Base-by-base conservation (phyloP, 495 filamentous ascomycete genomes). In the Daldinia decipiens region DNA sequence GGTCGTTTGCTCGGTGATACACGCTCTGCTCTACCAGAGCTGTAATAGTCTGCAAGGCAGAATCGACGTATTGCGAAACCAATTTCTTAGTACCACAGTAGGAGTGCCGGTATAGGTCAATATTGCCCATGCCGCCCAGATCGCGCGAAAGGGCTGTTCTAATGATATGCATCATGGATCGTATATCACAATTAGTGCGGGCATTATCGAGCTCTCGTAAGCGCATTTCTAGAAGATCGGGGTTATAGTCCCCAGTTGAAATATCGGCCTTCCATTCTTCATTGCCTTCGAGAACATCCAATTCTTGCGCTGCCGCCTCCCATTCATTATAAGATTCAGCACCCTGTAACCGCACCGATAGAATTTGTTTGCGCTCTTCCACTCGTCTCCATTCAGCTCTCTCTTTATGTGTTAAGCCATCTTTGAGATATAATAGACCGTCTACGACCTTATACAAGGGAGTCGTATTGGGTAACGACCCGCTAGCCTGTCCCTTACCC, bases 41-140 rank as follows among this genome's bases (percentile, higher is more conserved):
- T 4, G 86, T 79, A 67, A 97, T 89, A 0, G 92, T 94, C 51
- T 86, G 84, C 9, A 93, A 72, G 12, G 92, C 89, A 0, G 93
- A 90, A 40, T 90, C 87, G 60, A 97, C 95, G 73, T 98, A 98
- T 15, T 84, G 83, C 78, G 97, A 94, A 64, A 97, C 92, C 51
- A 98, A 79, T 34, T 85, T 81, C 78, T 98, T 97, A 1, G 95
- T 98, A 3, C 95, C 94, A 32, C 91, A 87, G 75, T 95, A 90
- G 1, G 91, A 91, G 73, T 97, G 92, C 59, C 88, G 89, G 79
- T 97, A 98, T 6, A 98, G 86, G 50, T 88, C 85, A 9, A 90
- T 84, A 77, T 94, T 91, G 56, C 90, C 92, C 91, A 97, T 97
- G 67, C 89, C 91, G 11, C 93, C 95, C 36, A 97, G 75, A 70